Conservation (phyloP, 768 basidiomycete species). For the Boletus bicolor region DNA sequence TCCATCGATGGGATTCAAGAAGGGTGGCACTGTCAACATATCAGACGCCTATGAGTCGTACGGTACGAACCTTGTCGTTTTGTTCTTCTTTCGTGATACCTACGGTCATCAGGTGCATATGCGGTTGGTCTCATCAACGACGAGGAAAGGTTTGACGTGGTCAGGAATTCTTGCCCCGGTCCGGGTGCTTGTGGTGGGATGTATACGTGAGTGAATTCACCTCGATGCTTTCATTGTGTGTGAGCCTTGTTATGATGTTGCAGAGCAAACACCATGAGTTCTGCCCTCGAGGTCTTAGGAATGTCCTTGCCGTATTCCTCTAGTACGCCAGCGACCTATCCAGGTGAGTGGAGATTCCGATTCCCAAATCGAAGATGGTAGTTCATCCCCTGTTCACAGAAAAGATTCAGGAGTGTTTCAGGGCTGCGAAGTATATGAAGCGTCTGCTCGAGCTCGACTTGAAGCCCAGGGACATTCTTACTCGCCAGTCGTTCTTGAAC, state of each 20-base stretch:
- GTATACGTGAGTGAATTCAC: slow-evolving; percentile 58
- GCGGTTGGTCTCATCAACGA: slow-evolving; percentile 74
- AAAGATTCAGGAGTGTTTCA: slow-evolving; percentile 80
- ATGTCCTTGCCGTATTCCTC: slow-evolving; percentile 81
- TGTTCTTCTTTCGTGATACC: neutral
- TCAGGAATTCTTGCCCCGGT: slow-evolving; percentile 82
- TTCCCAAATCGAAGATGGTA: neutral
- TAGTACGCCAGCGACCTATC: slow-evolving; percentile 70
- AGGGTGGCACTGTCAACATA: slow-evolving; percentile 82
- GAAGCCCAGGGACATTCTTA: slow-evolving; percentile 78
- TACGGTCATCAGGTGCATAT: slow-evolving; percentile 57
- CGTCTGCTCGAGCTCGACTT: slow-evolving; percentile 71
- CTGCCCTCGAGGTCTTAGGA: slow-evolving; percentile 78
- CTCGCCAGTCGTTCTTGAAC: slow-evolving; percentile 73
- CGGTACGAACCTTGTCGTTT: slow-evolving; percentile 39
- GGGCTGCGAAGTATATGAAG: slow-evolving; percentile 74
- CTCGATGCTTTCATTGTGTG: neutral
- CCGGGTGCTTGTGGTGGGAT: slow-evolving; percentile 85
- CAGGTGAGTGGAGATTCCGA: slow-evolving; percentile 39
- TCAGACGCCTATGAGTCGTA: slow-evolving; percentile 84
- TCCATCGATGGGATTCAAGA: slow-evolving; percentile 69
- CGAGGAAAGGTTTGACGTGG: slow-evolving; percentile 79
- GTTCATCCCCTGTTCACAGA: slow-evolving; percentile 37
- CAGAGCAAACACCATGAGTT: slow-evolving; percentile 87
- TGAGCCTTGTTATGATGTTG: neutral